These are phyloP conservation scores for Heracleum sosnowskyi DNA, from an alignment of 129 eudicot species.

Conservation along the genomic window DNA sequence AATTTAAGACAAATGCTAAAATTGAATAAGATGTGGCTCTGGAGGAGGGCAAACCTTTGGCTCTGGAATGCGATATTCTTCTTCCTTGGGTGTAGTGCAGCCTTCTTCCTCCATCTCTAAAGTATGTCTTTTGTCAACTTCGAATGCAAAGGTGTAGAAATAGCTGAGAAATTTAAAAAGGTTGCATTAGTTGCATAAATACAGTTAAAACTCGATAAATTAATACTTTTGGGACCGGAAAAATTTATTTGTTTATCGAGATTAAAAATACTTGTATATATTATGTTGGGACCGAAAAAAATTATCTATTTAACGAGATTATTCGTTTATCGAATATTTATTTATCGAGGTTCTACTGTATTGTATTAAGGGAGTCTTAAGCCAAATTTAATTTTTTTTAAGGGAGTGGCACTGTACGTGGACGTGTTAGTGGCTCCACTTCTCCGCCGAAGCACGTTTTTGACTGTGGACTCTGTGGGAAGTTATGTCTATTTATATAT, in stretches of 20 bases:
- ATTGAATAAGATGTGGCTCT: conserved; percentile 1
- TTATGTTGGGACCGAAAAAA: no score
- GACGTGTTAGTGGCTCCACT: conserved; percentile 7
- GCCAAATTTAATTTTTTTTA: no score
- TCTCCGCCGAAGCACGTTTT: not conserved
- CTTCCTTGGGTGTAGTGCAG: conserved; percentile 22
- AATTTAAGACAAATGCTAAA: no score
- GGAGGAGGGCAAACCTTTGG: conserved; percentile 19
- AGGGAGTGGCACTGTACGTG: not conserved
- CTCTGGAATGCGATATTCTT: conserved; percentile 20
- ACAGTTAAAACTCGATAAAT: no score
- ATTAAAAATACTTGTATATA: no score
- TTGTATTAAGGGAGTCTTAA: no score
- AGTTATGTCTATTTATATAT: not conserved
- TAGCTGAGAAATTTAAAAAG: not conserved
- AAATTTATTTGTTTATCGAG: no score
- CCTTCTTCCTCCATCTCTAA: conserved; percentile 18
- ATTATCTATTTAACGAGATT: no score
- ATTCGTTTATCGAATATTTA: no score
- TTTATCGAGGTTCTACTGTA: no score
- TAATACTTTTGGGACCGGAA: no score
- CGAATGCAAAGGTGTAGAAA: not conserved
- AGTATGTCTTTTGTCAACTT: not conserved
- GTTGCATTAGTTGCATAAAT: not conserved
- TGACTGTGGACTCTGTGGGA: not conserved